Percentiles rank a stretch among this genome's conserved stretches.
phyloP scores from a whole-genome alignment of 2,329 filamentous ascomycete genomes.

The Fusarium camptoceras region DNA sequence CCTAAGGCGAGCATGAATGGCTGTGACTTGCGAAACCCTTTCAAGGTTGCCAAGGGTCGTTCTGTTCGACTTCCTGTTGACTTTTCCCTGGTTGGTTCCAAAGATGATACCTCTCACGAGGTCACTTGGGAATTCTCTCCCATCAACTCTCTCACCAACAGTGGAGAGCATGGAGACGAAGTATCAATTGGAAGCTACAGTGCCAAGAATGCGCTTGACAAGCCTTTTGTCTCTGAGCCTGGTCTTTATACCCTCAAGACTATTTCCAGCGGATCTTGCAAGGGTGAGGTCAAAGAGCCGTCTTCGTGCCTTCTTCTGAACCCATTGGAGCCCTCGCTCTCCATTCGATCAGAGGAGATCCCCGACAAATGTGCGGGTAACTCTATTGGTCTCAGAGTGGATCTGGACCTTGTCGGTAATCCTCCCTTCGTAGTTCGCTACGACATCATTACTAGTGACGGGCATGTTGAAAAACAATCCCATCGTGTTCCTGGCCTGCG shows the following conservation, averaged over 20 bases:
- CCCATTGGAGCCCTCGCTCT: constrained; percentile 84
- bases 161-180: constrained; percentile 74
- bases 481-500: constrained; percentile 77
- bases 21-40: constrained; percentile 82
- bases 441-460: constrained; percentile 71
- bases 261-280: constrained; percentile 82
- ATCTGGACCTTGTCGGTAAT: constrained; percentile 89
- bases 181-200: constrained; percentile 68
- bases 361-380: constrained; percentile 96
- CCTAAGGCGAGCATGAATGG: constrained; percentile 77
- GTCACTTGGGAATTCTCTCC: constrained; percentile 87
- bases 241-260: constrained; percentile 89
- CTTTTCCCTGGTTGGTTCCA: constrained; percentile 71
- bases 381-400: constrained; percentile 88
- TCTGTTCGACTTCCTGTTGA: constrained; percentile 75
- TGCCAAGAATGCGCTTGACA: constrained; percentile 71
- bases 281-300: constrained; percentile 90
- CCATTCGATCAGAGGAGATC: constrained; percentile 81
- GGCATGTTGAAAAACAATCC: constrained; percentile 64
- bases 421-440: constrained; percentile 91
- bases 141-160: constrained; percentile 74
- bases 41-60: constrained; percentile 84
- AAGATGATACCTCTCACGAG: constrained; percentile 73
- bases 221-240: constrained; percentile 76
- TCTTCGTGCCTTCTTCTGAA: constrained; percentile 94